Conservation (phyloP, 768 basidiomycete species). For the Sarcodon sp. region DNA sequence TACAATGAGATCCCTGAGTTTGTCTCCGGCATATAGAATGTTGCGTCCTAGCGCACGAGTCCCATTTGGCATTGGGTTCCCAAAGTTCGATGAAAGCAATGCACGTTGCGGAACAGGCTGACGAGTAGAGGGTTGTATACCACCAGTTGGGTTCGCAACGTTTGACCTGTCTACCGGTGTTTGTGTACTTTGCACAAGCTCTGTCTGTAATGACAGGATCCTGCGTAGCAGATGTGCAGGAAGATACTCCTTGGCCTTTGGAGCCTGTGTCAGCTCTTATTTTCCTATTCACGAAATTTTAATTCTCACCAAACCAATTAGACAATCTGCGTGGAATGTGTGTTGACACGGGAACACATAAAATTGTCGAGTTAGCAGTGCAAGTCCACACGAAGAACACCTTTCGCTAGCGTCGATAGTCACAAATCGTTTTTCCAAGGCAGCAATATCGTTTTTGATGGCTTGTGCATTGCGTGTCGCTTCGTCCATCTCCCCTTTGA, state of each 20-base stretch:
- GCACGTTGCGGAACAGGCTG: constrained; percentile 46
- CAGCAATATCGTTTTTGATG: constrained; percentile 84
- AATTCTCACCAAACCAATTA: constrained; percentile 76
- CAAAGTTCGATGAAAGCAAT: constrained; percentile 68
- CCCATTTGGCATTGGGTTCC: constrained; percentile 38
- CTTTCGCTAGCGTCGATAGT: constrained; percentile 82
- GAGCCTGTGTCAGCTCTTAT: constrained; percentile 7
- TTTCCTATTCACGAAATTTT: background rate
- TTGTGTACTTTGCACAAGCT: constrained; percentile 51
- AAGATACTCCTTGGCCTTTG: constrained; percentile 84
- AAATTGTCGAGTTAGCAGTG: constrained; percentile 81
- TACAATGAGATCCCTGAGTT: constrained; percentile 81
- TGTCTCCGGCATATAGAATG: constrained; percentile 80
- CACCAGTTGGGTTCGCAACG: constrained; percentile 12
- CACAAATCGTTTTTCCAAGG: constrained; percentile 80
- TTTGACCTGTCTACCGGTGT: constrained; percentile 21
- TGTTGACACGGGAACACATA: constrained; percentile 99
- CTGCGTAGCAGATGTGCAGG: constrained; percentile 72
- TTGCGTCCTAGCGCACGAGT: constrained; percentile 63
- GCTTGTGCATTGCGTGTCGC: constrained; percentile 86
- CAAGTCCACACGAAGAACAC: constrained; percentile 69
- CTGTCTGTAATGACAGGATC: constrained; percentile 76
- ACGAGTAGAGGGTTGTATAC: constrained; percentile 14
- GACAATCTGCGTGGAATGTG: constrained; percentile 93
- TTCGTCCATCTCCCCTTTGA: constrained; percentile 94